Conservation (phyloP, 495 filamentous ascomycete genomes). For the Barbatosphaeria neglecta region DNA sequence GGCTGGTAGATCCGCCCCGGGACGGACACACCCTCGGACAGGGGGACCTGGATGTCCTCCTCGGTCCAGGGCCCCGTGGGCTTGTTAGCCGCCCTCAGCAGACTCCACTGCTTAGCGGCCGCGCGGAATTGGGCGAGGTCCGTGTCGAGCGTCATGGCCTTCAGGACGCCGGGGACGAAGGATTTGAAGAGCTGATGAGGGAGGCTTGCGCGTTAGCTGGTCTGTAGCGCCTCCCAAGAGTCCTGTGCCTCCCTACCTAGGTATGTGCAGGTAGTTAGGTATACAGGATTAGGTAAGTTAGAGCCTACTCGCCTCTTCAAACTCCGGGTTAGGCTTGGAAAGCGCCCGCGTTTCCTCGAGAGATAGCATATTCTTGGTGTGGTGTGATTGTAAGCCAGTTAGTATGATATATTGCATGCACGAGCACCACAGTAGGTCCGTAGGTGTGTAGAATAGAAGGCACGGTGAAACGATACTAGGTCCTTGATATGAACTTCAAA, state of each 20-base stretch:
- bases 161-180: not conserved
- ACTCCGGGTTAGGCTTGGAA: conserved; percentile 4
- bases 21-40: conserved; percentile 24
- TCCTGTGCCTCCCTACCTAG: too few relatives aligned
- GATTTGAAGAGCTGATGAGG: not conserved
- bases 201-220: too few relatives aligned
- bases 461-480: too few relatives aligned
- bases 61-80: not conserved
- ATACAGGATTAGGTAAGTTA: not conserved
- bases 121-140: conserved; percentile 4
- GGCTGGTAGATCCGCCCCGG: conserved; percentile 20
- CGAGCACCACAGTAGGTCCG: too few relatives aligned
- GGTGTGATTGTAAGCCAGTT: not conserved
- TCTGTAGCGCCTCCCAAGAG: too few relatives aligned
- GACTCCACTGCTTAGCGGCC: not conserved
- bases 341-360: conserved; percentile 6
- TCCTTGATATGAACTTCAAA: too few relatives aligned
- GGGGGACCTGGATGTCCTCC: conserved; percentile 16
- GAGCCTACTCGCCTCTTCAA: conserved; percentile 3
- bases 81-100: not conserved
- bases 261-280: not conserved
- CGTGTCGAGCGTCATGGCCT: conserved; percentile 4
- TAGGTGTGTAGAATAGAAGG: too few relatives aligned
- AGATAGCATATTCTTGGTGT: not conserved
- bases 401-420: not conserved